Conservation (phyloP, 2,329 filamentous ascomycete genomes). For the Apiospora rasikravindrae region DNA sequence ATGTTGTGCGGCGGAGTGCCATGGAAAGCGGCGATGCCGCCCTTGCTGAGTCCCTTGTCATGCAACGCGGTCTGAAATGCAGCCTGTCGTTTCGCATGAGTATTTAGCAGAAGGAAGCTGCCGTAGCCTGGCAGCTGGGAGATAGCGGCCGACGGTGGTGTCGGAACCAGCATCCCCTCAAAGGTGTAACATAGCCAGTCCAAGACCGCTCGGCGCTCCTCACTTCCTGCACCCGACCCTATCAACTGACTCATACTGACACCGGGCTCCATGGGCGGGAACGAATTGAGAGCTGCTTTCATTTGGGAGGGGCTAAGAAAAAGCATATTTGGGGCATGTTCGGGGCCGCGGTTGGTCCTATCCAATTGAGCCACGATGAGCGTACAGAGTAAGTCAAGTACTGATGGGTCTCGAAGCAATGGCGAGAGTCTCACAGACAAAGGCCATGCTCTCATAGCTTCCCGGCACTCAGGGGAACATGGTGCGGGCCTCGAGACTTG, state of each 20-base stretch:
- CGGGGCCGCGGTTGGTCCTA: background rate
- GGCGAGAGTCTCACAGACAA: background rate
- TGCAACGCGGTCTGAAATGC: background rate
- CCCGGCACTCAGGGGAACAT: background rate
- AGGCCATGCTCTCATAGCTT: background rate
- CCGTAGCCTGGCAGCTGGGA: background rate
- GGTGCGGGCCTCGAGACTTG: background rate
- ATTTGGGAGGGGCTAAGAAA: no score
- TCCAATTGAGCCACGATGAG: background rate
- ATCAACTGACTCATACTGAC: background rate
- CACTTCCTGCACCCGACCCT: background rate
- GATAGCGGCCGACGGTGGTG: background rate
- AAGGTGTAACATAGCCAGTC: background rate
- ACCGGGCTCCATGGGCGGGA: background rate
- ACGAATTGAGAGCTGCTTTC: background rate
- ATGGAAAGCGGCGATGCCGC: background rate
- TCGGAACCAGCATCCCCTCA: background rate
- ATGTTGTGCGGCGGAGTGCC: background rate
- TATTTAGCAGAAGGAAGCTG: background rate
- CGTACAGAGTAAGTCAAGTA: background rate
- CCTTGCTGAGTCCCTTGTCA: background rate
- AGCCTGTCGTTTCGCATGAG: background rate
- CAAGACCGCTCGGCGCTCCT: background rate
- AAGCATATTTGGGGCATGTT: background rate
- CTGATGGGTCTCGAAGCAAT: background rate